Conservation (phyloP, 2,329 filamentous ascomycete species). For the Aspergillus proliferans region DNA sequence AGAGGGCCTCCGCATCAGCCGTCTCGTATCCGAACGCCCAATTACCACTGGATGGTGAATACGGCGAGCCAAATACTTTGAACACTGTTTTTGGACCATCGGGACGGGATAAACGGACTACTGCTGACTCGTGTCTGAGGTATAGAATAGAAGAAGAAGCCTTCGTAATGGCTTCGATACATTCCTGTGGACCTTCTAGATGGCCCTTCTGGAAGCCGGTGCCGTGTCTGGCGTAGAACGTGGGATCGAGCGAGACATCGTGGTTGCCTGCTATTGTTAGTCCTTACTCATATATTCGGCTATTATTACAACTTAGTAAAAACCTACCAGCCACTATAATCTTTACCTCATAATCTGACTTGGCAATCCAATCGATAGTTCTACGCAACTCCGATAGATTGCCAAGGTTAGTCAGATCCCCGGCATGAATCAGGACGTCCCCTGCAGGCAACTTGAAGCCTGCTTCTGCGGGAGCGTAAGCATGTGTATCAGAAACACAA, state of each 20-base stretch:
- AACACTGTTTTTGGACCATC: constrained; percentile 45
- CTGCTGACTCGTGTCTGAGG: constrained; percentile 45
- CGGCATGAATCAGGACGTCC: constrained; percentile 55
- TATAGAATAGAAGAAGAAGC: constrained; percentile 44
- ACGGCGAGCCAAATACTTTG: constrained; percentile 55
- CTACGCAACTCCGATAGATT: constrained; percentile 46
- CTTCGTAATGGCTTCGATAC: constrained; percentile 36
- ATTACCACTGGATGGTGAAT: constrained; percentile 40
- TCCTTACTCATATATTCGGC: not conserved
- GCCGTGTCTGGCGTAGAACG: constrained; percentile 42
- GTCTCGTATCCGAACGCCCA: constrained; percentile 53
- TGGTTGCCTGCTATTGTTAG: constrained; percentile 47
- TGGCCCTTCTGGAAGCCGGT: constrained; percentile 39
- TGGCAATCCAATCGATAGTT: constrained; percentile 48
- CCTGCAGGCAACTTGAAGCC: constrained; percentile 49
- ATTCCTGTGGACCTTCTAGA: constrained; percentile 41
- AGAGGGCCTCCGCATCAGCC: constrained; percentile 39
- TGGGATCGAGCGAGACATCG: constrained; percentile 49
- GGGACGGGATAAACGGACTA: constrained; percentile 39
- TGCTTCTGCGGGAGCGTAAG: constrained; percentile 43
- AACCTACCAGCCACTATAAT: constrained; percentile 49
- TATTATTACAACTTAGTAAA: not conserved
- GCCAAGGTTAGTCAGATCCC: constrained; percentile 54
- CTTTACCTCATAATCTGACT: constrained; percentile 49
- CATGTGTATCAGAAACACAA: constrained; percentile 56